Conservation (phyloP, 1,284 basidiomycete species). For the Apiotrichum sp. region DNA sequence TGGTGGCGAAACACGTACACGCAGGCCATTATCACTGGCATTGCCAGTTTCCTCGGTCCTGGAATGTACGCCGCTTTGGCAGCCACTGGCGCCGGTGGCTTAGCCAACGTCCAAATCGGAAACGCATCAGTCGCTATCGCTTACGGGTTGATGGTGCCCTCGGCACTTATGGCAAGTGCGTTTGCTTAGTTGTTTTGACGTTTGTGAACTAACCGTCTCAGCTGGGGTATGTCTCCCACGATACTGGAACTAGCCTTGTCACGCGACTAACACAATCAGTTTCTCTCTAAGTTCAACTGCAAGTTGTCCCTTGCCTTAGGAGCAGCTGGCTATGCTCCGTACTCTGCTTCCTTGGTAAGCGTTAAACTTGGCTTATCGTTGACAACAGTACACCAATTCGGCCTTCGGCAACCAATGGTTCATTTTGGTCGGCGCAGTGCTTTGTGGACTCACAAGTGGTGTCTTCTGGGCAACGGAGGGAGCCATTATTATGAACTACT, state of each 20-base stretch:
- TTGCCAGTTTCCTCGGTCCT: slow-evolving; percentile 40
- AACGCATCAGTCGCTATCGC: slow-evolving; percentile 35
- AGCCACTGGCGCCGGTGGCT: slow-evolving; percentile 26
- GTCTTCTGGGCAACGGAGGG: slow-evolving; percentile 39
- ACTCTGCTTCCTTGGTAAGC: slow-evolving; percentile 37
- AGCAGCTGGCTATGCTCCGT: slow-evolving; percentile 37
- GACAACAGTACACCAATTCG: slow-evolving; percentile 17
- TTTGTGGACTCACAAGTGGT: slow-evolving; percentile 44
- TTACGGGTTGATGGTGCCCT: slow-evolving; percentile 43
- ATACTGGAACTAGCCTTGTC: too few species aligned
- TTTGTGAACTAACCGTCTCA: slow-evolving; percentile 10
- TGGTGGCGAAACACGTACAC: slow-evolving; percentile 18
- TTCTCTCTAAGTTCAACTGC: slow-evolving; percentile 28
- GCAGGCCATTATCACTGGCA: slow-evolving; percentile 39
- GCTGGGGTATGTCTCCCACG: not conserved
- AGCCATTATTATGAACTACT: slow-evolving; percentile 28
- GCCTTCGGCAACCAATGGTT: slow-evolving; percentile 36
- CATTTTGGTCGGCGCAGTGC: slow-evolving; percentile 41
- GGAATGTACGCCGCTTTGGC: slow-evolving; percentile 42
- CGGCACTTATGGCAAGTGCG: slow-evolving; percentile 24
- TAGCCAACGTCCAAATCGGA: slow-evolving; percentile 38
- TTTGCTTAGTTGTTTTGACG: not conserved
- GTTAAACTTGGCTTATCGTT: slow-evolving; percentile 18
- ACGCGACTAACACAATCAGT: not conserved
- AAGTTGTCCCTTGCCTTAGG: slow-evolving; percentile 35